phyloP scores from a whole-genome alignment of 2,329 filamentous ascomycete genomes.

The Conoideocrella luteorostrata region DNA sequence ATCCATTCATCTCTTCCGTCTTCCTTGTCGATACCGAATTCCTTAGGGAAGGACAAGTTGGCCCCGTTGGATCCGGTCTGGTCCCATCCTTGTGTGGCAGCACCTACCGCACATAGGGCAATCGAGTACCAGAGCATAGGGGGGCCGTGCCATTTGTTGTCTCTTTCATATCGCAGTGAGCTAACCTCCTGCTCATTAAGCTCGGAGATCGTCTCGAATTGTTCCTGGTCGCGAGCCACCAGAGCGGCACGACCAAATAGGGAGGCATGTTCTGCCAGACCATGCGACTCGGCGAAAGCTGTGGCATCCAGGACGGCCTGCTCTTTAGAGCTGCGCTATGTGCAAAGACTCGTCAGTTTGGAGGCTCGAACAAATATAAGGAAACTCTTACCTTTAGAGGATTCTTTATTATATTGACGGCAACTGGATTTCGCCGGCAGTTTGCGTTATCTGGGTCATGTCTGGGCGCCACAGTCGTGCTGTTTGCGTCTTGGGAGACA shows the following conservation, averaged over 20 bases:
- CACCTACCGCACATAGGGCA: constrained; percentile 45
- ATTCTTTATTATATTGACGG: constrained; percentile 26
- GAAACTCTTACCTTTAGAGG: constrained; percentile 21
- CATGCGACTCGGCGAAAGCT: constrained; percentile 40
- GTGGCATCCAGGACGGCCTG: constrained; percentile 32
- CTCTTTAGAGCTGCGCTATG: constrained; percentile 17
- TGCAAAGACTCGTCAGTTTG: background rate
- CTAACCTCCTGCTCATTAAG: constrained; percentile 25
- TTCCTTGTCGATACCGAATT: constrained; percentile 26
- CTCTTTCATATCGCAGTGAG: constrained; percentile 33
- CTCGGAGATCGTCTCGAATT: constrained; percentile 14
- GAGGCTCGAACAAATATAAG: background rate
- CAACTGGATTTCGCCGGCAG: constrained; percentile 18
- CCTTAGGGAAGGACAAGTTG: constrained; percentile 49
- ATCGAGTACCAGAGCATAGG: constrained; percentile 35
- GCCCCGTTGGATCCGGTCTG: constrained; percentile 55
- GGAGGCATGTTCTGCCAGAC: constrained; percentile 40
- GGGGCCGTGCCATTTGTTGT: constrained; percentile 52
- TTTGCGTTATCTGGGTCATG: too few relatives aligned
- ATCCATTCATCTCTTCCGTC: constrained; percentile 40
- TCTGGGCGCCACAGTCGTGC: too few relatives aligned
- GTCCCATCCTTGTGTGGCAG: constrained; percentile 55
- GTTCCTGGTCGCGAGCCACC: constrained; percentile 20
- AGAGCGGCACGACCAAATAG: constrained; percentile 22
- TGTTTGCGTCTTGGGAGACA: too few relatives aligned